Evolutionary conservation across 78 protist genomes (phyloP).

Genomic region (Pigoraptor vietnamica): DNA sequence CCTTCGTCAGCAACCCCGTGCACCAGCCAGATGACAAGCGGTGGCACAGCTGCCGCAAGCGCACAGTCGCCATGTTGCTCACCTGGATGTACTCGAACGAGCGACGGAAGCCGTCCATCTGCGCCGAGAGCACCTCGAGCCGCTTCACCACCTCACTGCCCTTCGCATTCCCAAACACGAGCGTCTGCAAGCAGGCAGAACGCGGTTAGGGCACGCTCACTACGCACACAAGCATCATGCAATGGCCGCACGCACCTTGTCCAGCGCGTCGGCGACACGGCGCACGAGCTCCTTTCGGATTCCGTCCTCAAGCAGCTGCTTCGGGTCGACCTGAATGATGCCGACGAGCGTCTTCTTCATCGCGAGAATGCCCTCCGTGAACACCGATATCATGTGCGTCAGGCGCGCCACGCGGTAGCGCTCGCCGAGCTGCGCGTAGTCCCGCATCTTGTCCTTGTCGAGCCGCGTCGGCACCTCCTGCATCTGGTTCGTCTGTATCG

Average conservation of each 20-base stretch:
- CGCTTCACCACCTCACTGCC: not conserved
- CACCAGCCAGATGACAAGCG: not conserved
- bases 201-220: not conserved
- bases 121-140: conserved; percentile 30
- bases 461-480: conserved; percentile 78
- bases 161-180: not conserved
- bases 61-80: too few relatives aligned
- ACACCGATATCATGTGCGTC: conserved; percentile 77
- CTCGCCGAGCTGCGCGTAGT: conserved; percentile 65
- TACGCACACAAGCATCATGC: too few relatives aligned
- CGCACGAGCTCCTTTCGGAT: conserved; percentile 87
- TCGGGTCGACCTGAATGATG: conserved; percentile 72
- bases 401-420: conserved; percentile 74
- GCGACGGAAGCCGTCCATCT: conserved; percentile 69
- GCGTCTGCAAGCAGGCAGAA: not conserved
- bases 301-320: conserved; percentile 88
- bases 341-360: conserved; percentile 96
- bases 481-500: conserved; percentile 64
- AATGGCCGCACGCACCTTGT: too few relatives aligned
- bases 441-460: conserved; percentile 59
- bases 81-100: conserved; percentile 74
- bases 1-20: conserved; percentile 18
- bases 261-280: conserved; percentile 60
- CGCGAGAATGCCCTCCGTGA: conserved; percentile 94
- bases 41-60: too few relatives aligned